Percentiles rank a stretch among this genome's conserved stretches.
Conservation (phyloP, 2,329 filamentous ascomycete genomes). For the Madurella fahalii region DNA sequence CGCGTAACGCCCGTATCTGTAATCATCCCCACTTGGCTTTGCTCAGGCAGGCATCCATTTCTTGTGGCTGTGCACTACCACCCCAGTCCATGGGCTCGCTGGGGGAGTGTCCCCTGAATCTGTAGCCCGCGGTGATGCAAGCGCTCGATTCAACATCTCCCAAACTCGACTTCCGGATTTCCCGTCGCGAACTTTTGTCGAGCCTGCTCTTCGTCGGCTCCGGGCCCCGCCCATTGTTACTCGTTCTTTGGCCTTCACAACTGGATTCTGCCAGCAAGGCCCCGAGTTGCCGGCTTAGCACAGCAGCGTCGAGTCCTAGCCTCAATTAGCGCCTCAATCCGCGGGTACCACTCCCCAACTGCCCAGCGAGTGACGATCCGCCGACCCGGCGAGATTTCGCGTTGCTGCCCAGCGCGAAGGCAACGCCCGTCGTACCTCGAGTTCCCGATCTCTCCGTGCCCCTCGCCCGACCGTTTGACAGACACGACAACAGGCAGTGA, state of each 20-base stretch:
- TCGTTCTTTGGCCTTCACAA: neutral
- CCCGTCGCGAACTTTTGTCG: neutral
- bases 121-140: no score
- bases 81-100: no score
- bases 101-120: no score
- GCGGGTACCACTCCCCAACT: neutral
- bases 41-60: no score
- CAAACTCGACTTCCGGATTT: no score
- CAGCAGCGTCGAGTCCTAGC: neutral
- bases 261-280: neutral
- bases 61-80: no score
- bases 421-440: neutral
- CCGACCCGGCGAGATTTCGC: neutral
- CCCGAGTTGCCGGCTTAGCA: neutral
- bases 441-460: neutral
- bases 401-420: neutral
- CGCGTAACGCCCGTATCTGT: no score
- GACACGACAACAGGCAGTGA: neutral
- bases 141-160: no score
- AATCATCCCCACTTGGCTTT: no score
- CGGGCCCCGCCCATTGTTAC: neutral
- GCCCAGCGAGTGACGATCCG: neutral
- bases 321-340: neutral
- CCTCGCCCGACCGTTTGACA: neutral
- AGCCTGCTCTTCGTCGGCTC: neutral